Evolutionary conservation across 2,329 filamentous ascomycete species (phyloP), one percentile per base, ranked within the genome.

Genomic region (Sclerotinia subarctica): DNA sequence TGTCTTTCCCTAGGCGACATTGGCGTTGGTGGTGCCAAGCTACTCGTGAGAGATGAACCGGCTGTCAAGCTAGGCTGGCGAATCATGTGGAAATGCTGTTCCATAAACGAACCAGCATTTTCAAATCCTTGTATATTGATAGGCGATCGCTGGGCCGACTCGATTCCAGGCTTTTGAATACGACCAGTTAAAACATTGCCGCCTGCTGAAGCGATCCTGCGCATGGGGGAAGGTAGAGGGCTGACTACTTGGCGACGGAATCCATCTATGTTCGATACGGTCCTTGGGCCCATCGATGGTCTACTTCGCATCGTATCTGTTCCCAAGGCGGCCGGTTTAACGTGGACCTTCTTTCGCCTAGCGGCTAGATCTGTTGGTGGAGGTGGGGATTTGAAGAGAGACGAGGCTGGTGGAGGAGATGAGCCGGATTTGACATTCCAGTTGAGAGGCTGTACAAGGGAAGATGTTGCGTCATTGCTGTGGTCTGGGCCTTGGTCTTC

Each of bases 11-110:
- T 69, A 32, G 75, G 75, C 44, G 76, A 77, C 73, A 77, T 74
- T 13, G 76, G 76, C 26, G 76, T 77, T 21, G 75, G 74, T 52
- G 76, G 76, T 54, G 76, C 75, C 4, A 77, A 70, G 52, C 73
- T 77, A 68, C 73, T 74, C 53, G 72, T 75, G n/a, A 74, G 38
- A 17, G 75, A 74, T 19, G 74, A 74, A 35, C 71, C 60, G 11
- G 70, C 72, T 5, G 70, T 73, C 49, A 75, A 59, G n/a, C 72
- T 72, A 19, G 70, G 70, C 32, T 73, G 66, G 24, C 70, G 70
- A 42, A 74, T 71, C 24, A 56, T 73, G n/a, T 74, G 71, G 26
- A 70, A 72, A 51, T 75, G 74, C 54, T 73, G 72, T 51, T 77
- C 76, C 51, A 77, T 70, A 46, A 75, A 75, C 8, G 73, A 69